These are phyloP conservation scores for Aspergillus thermomutatus DNA, from an alignment of 2,329 filamentous ascomycete genomes.

Conservation along the genomic window DNA sequence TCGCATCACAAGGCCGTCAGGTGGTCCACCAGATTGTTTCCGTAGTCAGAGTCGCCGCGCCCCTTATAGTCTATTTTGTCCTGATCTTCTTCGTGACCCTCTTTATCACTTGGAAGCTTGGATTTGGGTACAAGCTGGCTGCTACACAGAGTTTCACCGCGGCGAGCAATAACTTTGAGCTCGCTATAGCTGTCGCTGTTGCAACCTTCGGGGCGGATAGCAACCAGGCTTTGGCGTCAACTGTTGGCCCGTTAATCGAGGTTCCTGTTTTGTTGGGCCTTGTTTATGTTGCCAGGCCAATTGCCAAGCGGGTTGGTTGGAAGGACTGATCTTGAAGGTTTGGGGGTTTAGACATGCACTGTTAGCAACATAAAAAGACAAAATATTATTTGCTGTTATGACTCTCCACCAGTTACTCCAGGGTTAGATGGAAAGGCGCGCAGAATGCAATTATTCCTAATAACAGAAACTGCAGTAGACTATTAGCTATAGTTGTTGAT, in stretches of 20 bases:
- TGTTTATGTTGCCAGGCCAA: slow-evolving; percentile 65
- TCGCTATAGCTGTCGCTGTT: slow-evolving; percentile 82
- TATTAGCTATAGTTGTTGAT: no score
- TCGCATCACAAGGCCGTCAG: slow-evolving; percentile 74
- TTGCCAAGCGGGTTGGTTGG: slow-evolving; percentile 20
- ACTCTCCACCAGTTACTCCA: no score
- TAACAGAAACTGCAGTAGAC: no score
- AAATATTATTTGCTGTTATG: no score
- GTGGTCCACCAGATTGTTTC: slow-evolving; percentile 79
- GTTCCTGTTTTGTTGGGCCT: slow-evolving; percentile 74
- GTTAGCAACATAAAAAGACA: no score
- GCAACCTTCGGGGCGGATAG: slow-evolving; percentile 74
- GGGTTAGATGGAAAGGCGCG: no score
- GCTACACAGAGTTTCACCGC: slow-evolving; percentile 82
- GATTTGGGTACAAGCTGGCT: slow-evolving; percentile 67
- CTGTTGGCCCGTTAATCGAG: slow-evolving; percentile 68
- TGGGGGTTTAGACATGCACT: no score
- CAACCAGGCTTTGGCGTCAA: slow-evolving; percentile 46
- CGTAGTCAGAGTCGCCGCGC: slow-evolving; percentile 74
- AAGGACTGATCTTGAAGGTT: slow-evolving; percentile 4
- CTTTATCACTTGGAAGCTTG: slow-evolving; percentile 55
- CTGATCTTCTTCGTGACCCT: slow-evolving; percentile 70
- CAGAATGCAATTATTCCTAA: no score
- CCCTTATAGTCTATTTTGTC: slow-evolving; percentile 75
- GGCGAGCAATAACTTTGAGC: slow-evolving; percentile 87